These are phyloP conservation scores for Trifolium dubium DNA, from an alignment of 306 rosid species.

Conservation along the genomic window DNA sequence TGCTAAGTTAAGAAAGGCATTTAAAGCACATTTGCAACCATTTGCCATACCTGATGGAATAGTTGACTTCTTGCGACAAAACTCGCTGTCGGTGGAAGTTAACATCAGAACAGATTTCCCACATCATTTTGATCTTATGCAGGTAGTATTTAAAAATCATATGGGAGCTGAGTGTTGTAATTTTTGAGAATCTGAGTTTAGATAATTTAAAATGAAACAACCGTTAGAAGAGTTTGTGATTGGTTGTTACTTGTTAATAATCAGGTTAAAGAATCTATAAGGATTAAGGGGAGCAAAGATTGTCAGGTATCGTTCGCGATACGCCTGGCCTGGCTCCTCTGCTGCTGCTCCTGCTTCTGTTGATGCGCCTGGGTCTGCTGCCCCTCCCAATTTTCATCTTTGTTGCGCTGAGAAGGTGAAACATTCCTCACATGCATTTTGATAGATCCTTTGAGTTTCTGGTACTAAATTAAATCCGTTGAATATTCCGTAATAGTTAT, in stretches of 20 bases:
- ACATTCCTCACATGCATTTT: background rate
- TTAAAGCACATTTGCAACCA: too few species aligned
- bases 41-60: too few species aligned
- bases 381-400: background rate
- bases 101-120: background rate
- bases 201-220: background rate
- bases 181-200: background rate
- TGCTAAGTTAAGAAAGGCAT: too few species aligned
- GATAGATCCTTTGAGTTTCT: background rate
- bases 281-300: too few species aligned
- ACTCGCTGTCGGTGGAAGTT: background rate
- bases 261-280: background rate
- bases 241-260: background rate
- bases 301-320: too few species aligned
- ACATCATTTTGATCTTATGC: background rate
- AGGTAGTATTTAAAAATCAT: background rate
- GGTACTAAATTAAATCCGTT: background rate
- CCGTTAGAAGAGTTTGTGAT: background rate
- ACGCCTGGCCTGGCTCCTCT: too few species aligned
- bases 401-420: background rate
- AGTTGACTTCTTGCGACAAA: conserved; percentile 8
- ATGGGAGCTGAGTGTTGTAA: background rate
- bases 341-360: too few species aligned
- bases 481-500: conserved; percentile 18
- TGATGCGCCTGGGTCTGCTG: background rate